Conservation (phyloP, 352 stramenopile genomes). For the Phytophthora fragariae region DNA sequence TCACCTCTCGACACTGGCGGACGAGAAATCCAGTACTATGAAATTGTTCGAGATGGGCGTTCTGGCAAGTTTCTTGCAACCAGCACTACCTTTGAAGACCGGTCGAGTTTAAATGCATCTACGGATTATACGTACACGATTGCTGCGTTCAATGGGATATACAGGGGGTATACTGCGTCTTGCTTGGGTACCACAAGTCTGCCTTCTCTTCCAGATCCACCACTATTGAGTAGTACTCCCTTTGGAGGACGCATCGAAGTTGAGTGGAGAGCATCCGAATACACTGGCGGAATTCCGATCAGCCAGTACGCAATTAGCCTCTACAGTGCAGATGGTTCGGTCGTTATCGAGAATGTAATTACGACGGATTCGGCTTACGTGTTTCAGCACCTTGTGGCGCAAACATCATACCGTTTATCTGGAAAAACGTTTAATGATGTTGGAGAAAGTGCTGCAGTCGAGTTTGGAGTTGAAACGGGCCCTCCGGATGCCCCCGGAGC, state of each 20-base stretch:
- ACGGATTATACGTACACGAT: slow-evolving; percentile 54
- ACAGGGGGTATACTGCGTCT: slow-evolving; percentile 15
- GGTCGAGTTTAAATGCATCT: slow-evolving; percentile 32
- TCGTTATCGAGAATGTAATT: slow-evolving; percentile 9
- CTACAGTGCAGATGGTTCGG: not conserved
- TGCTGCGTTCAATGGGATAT: slow-evolving; percentile 55
- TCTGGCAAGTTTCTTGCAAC: slow-evolving; percentile 18
- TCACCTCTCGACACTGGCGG: slow-evolving; percentile 57
- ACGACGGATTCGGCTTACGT: slow-evolving; percentile 5
- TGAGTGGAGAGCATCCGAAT: slow-evolving; percentile 41
- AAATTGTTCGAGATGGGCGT: slow-evolving; percentile 40
- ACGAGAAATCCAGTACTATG: slow-evolving; percentile 47
- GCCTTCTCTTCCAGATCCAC: slow-evolving; percentile 38
- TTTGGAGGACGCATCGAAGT: slow-evolving; percentile 61
- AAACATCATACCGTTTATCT: slow-evolving; percentile 36
- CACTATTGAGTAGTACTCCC: slow-evolving; percentile 25
- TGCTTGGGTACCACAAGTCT: slow-evolving; percentile 23
- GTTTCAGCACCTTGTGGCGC: slow-evolving; percentile 34
- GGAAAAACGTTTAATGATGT: slow-evolving; percentile 27
- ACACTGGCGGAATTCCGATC: slow-evolving; percentile 54
- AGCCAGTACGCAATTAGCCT: slow-evolving; percentile 38
- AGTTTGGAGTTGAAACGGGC: slow-evolving; percentile 23
- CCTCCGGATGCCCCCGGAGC: slow-evolving; percentile 32
- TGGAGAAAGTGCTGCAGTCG: slow-evolving; percentile 27
- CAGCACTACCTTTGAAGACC: slow-evolving; percentile 43